Conservation (phyloP, 495 filamentous ascomycete species). For the Podospora appendiculata region DNA sequence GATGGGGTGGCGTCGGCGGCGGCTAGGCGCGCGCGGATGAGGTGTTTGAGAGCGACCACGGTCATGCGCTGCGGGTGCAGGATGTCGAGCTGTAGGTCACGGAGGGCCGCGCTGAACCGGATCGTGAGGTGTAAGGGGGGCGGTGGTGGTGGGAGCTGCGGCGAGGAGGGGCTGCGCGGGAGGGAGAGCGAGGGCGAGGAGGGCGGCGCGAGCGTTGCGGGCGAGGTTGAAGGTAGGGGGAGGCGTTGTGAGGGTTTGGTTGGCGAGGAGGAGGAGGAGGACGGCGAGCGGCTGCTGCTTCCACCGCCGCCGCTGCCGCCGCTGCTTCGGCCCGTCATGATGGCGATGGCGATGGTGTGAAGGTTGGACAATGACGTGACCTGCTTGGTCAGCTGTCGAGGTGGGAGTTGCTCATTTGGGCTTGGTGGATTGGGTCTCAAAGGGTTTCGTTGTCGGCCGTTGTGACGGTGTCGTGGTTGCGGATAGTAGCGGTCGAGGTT, state of each 20-base stretch:
- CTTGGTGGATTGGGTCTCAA: no score
- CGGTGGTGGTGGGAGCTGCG: constrained; percentile 7
- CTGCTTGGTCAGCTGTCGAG: background rate
- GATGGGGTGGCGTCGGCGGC: constrained; percentile 22
- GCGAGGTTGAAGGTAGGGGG: background rate
- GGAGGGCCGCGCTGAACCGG: constrained; percentile 77
- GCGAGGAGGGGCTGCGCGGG: constrained; percentile 4
- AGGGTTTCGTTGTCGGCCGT: no score
- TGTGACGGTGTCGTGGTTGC: no score
- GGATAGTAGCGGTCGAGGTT: no score
- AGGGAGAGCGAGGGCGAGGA: background rate
- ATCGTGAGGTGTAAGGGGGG: constrained; percentile 64
- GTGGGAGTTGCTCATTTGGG: background rate
- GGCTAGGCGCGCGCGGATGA: constrained; percentile 69
- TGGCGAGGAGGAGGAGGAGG: constrained; percentile 11
- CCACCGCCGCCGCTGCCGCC: background rate
- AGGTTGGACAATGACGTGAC: background rate
- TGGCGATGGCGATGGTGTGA: no score
- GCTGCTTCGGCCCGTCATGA: constrained; percentile 10
- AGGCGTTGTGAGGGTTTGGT: constrained; percentile 3
- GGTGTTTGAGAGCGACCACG: constrained; percentile 66
- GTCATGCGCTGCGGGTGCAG: constrained; percentile 58
- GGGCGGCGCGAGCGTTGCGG: constrained; percentile 6
- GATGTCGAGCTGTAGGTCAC: constrained; percentile 76
- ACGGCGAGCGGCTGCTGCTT: constrained; percentile 10